phyloP scores from a whole-genome alignment of 805 yeast species.

The Wickerhamiella cacticola region DNA sequence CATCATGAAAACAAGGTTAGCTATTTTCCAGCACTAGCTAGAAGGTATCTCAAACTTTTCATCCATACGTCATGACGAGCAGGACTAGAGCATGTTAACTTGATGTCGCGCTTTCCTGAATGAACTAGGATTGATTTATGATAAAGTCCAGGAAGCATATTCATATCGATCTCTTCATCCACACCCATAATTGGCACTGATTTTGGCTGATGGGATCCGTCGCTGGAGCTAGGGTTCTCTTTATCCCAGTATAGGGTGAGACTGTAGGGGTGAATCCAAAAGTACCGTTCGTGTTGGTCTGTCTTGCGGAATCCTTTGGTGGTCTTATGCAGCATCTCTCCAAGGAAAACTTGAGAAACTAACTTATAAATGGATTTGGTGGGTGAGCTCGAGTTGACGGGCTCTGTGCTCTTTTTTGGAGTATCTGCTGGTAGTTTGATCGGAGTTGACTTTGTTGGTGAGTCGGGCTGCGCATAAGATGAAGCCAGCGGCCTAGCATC shows the following conservation, averaged over 20 bases:
- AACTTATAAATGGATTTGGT: background rate
- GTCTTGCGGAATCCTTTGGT: slow-evolving; percentile 56
- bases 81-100: slow-evolving; percentile 77
- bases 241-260: slow-evolving; percentile 83
- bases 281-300: slow-evolving; percentile 77
- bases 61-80: slow-evolving; percentile 87
- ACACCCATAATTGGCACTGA: slow-evolving; percentile 73
- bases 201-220: slow-evolving; percentile 44
- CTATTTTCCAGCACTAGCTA: background rate
- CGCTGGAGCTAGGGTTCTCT: slow-evolving; percentile 61
- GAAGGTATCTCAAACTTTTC: slow-evolving; percentile 51
- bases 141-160: slow-evolving; percentile 78
- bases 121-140: slow-evolving; percentile 71
- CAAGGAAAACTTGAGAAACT: slow-evolving; percentile 81
- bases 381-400: background rate
- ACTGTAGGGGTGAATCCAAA: slow-evolving; percentile 95
- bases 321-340: slow-evolving; percentile 80
- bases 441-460: too few species aligned
- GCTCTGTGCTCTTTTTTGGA: too few species aligned
- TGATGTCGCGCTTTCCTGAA: slow-evolving; percentile 53
- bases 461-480: too few species aligned
- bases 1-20: background rate
- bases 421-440: background rate
- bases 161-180: slow-evolving; percentile 59
- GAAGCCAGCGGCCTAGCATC: too few species aligned